Evolutionary conservation across 2,329 filamentous ascomycete genomes (phyloP), one percentile per base, ranked within the genome.

Genomic region (Monilinia fructicola): DNA sequence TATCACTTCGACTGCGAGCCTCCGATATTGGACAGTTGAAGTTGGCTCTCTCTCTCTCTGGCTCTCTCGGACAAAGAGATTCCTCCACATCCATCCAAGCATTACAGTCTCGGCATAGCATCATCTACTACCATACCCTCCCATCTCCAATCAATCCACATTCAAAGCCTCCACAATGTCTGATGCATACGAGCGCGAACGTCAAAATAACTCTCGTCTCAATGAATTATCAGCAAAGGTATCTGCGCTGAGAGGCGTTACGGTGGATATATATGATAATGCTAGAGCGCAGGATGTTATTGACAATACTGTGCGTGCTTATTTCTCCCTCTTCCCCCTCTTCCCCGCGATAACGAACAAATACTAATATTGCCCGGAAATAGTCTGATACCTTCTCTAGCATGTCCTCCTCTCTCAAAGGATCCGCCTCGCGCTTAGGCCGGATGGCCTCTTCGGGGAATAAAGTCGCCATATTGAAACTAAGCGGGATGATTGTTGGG

Each of bases 221-320:
- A 89, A 94, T 75, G 93, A 96, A 77, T 90, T 99, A 48, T 90
- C 91, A 21, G 85, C 87, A 71, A 99, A 99, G 81, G 93, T 98
- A 65, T 91, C 91, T 23, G 92, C 93, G 63, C 86, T 99, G 70
- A 92, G 94, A 76, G 91, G 91, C 78, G 92, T 99, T 61, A 99
- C 95, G 53, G 87, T 98, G 71, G 93, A 99, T 81, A 99, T 99
- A 76, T 97, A 98, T 84, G 93, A 98, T 80, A 93, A 95, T 77
- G 95, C 95, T 60, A 87, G 92, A 67, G 87, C 91, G 73, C 94
- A 98, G 74, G 87, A 90, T 71, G 86, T 96, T 70, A 91, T 99
- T 72, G 92, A 99, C 79, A 88, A 87, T 75, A 94, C 91, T 50
- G 92, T 96, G 84, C 67, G 87, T 80, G 5, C 54, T 28, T 23